phyloP scores from a whole-genome alignment of 176 grass and related monocot genomes.

The Elymus sibiricus region DNA sequence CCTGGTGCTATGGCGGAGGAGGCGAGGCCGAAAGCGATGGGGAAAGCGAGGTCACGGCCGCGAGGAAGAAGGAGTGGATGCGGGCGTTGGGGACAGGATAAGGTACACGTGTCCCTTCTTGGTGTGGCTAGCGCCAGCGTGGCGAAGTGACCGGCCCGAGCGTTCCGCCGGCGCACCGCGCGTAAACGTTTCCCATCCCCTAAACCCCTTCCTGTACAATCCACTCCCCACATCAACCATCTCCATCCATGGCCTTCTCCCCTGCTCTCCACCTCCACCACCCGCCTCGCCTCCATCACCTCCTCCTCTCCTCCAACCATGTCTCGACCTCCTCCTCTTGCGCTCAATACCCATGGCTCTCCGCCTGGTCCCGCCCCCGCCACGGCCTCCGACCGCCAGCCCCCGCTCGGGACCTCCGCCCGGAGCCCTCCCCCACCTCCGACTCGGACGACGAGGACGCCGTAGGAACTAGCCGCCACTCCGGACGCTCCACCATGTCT shows the following conservation, averaged over 20 bases:
- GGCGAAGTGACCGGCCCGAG: no score
- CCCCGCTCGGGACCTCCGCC: slow-evolving; percentile 55
- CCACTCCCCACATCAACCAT: neutral
- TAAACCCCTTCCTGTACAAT: neutral
- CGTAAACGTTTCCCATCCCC: no score
- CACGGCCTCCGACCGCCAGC: slow-evolving; percentile 26
- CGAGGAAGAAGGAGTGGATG: no score
- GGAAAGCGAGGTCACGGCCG: no score
- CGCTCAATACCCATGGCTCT: slow-evolving; percentile 48
- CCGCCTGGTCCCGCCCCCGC: slow-evolving; percentile 29
- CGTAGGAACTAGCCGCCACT: slow-evolving; percentile 56
- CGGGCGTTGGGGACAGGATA: no score
- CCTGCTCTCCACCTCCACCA: slow-evolving; percentile 44
- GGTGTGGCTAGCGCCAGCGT: no score
- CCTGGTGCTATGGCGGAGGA: no score
- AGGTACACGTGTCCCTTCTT: no score
- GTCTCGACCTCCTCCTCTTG: slow-evolving; percentile 30
- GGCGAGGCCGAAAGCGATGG: no score
- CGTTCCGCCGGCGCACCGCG: no score
- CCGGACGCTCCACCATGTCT: slow-evolving; percentile 68
- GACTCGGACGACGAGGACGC: slow-evolving; percentile 65
- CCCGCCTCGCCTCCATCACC: slow-evolving; percentile 38
- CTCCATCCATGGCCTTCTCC: slow-evolving; percentile 56
- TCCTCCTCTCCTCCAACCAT: slow-evolving; percentile 24
- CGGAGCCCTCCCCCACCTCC: slow-evolving; percentile 52